Evolutionary conservation across 2,329 filamentous ascomycete species (phyloP).

Genomic region (Aureobasidium musti): DNA sequence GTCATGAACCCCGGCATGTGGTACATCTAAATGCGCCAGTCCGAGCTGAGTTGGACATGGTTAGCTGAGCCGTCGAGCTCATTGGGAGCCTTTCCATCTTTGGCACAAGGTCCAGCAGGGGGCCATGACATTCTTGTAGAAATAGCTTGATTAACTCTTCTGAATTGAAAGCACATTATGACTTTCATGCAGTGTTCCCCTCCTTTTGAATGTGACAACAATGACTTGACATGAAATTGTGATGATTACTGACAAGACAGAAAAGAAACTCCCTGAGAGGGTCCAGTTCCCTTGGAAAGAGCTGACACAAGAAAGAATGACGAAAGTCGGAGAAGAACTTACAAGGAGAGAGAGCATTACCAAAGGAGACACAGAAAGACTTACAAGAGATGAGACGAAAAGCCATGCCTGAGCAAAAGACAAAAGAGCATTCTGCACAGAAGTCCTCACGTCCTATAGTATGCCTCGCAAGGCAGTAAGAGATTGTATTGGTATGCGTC

Average conservation of each 20-base stretch:
- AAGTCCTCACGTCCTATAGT: no score
- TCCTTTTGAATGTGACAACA: background rate
- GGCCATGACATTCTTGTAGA: background rate
- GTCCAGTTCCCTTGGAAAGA: background rate
- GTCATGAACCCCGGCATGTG: constrained; percentile 51
- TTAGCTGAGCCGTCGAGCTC: constrained; percentile 27
- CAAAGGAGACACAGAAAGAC: background rate
- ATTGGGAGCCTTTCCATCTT: no score
- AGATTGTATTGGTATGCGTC: background rate
- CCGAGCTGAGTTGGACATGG: background rate
- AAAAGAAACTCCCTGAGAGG: background rate
- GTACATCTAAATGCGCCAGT: constrained; percentile 48
- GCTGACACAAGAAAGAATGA: background rate
- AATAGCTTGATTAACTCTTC: constrained; percentile 14
- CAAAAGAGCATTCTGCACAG: no score
- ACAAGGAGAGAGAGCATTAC: background rate
- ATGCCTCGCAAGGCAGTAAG: background rate
- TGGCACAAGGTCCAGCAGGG: no score
- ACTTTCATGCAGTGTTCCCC: constrained; percentile 6
- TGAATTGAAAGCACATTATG: constrained; percentile 25
- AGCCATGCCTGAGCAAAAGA: no score
- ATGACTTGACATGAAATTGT: background rate
- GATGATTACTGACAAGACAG: background rate
- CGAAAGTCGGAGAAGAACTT: no score
- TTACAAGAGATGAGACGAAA: no score